These are phyloP conservation scores for Arachis hypogaea DNA, from an alignment of 306 rosid species.

Conservation along the genomic window DNA sequence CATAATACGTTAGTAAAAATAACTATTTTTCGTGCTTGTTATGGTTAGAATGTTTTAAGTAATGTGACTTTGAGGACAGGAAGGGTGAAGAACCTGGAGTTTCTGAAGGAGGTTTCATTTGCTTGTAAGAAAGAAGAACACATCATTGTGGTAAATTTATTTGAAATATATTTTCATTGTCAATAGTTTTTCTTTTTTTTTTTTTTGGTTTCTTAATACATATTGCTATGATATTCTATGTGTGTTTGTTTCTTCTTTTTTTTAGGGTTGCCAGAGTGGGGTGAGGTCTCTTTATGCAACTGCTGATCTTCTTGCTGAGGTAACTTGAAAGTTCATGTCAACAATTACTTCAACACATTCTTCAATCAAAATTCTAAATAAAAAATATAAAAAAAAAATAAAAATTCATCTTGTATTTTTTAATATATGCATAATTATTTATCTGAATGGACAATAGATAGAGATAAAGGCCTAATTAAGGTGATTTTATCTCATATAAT, in stretches of 20 bases:
- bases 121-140: slow-evolving; percentile 65
- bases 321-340: slow-evolving; percentile 40
- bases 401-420: no score
- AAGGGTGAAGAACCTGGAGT: slow-evolving; percentile 69
- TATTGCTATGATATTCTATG: no score
- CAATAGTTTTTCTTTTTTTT: slow-evolving; percentile 12
- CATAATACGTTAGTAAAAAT: no score
- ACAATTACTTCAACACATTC: no score
- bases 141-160: slow-evolving; percentile 68
- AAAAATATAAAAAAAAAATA: no score
- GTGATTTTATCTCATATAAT: no score
- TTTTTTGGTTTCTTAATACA: background rate
- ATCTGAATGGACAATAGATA: background rate
- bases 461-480: no score
- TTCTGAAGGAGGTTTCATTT: slow-evolving; percentile 61
- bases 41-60: slow-evolving; percentile 6
- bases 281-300: slow-evolving; percentile 75
- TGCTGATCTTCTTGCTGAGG: slow-evolving; percentile 59
- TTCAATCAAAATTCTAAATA: background rate
- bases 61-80: slow-evolving; percentile 49
- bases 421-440: background rate
- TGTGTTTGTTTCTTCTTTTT: background rate
- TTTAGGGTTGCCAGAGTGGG: slow-evolving; percentile 89
- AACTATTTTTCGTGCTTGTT: no score
- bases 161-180: no score